Percentiles rank a stretch among this genome's conserved stretches.
phyloP scores from a whole-genome alignment of 1,284 basidiomycete genomes.

The Cutaneotrichosporon cyanovorans region DNA sequence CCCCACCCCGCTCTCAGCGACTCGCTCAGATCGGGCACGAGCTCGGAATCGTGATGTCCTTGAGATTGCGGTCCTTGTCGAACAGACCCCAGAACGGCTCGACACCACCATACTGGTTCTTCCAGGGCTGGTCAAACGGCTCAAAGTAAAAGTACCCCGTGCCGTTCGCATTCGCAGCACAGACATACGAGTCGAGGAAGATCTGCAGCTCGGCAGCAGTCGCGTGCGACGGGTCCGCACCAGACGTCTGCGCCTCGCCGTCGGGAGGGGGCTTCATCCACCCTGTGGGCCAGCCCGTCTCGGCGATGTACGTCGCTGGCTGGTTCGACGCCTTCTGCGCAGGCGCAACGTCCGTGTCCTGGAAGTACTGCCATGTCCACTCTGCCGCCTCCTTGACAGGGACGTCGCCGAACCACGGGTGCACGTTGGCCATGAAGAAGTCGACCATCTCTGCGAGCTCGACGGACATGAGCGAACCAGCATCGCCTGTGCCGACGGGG shows the following conservation, averaged over 20 bases:
- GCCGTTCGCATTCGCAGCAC: conserved; percentile 70
- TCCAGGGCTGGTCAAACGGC: conserved; percentile 81
- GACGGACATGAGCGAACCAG: conserved; percentile 74
- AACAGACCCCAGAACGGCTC: conserved; percentile 67
- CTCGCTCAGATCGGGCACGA: conserved; percentile 13
- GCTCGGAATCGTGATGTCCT: conserved; percentile 48
- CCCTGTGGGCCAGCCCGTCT: conserved; percentile 80
- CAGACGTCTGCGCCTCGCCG: conserved; percentile 63
- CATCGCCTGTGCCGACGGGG: conserved; percentile 81
- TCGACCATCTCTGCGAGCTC: conserved; percentile 63
- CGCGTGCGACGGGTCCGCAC: conserved; percentile 42
- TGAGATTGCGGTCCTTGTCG: conserved; percentile 50
- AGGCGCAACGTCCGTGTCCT: conserved; percentile 53
- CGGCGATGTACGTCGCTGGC: conserved; percentile 75
- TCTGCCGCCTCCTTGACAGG: conserved; percentile 61
- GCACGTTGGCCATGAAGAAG: conserved; percentile 61
- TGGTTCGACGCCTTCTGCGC: conserved; percentile 51
- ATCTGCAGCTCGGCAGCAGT: conserved; percentile 15
- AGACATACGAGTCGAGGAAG: conserved; percentile 80
- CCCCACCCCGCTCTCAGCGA: too few relatives aligned
- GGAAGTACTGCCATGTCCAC: conserved; percentile 59
- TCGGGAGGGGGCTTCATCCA: conserved; percentile 31
- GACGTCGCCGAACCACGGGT: conserved; percentile 59
- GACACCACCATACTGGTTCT: conserved; percentile 65
- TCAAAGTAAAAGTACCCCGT: conserved; percentile 67